Evolutionary conservation across 257 asterid genomes (phyloP).

Genomic region (Craterostigma plantagineum): DNA sequence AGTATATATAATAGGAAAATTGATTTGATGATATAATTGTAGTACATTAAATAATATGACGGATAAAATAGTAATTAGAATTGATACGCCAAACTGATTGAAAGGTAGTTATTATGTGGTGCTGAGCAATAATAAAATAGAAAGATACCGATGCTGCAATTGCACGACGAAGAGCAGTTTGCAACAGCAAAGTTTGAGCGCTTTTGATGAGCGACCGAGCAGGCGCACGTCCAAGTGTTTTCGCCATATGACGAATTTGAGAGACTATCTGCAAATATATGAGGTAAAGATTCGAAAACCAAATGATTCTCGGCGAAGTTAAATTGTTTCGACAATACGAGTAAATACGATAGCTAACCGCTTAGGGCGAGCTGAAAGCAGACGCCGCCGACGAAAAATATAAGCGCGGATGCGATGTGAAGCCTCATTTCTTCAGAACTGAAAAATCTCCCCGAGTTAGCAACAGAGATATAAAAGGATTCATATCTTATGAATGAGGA

Average conservation of each 20-base stretch:
- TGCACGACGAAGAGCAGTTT: slow-evolving; percentile 75
- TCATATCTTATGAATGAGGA: too few relatives aligned
- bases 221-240: slow-evolving; percentile 71
- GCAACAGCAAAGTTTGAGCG: slow-evolving; percentile 19
- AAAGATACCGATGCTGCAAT: slow-evolving; percentile 77
- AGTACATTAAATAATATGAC: too few relatives aligned
- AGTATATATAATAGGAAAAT: too few relatives aligned
- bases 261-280: slow-evolving; percentile 18
- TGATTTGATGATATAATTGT: too few relatives aligned
- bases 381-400: slow-evolving; percentile 22
- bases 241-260: slow-evolving; percentile 17
- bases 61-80: too few relatives aligned
- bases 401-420: slow-evolving; percentile 19
- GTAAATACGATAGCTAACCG: slow-evolving; percentile 27
- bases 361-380: slow-evolving; percentile 36
- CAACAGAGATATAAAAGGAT: too few relatives aligned
- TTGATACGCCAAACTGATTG: too few relatives aligned
- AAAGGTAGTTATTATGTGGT: too few relatives aligned
- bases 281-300: slow-evolving; percentile 2
- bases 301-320: slow-evolving; percentile 2
- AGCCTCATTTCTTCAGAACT: slow-evolving; percentile 29
- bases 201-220: slow-evolving; percentile 34
- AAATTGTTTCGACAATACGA: not conserved
- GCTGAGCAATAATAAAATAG: too few relatives aligned
- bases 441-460: not conserved